Evolutionary conservation across 345 rosid species (phyloP).

Genomic region (Melaleuca alternifolia): DNA sequence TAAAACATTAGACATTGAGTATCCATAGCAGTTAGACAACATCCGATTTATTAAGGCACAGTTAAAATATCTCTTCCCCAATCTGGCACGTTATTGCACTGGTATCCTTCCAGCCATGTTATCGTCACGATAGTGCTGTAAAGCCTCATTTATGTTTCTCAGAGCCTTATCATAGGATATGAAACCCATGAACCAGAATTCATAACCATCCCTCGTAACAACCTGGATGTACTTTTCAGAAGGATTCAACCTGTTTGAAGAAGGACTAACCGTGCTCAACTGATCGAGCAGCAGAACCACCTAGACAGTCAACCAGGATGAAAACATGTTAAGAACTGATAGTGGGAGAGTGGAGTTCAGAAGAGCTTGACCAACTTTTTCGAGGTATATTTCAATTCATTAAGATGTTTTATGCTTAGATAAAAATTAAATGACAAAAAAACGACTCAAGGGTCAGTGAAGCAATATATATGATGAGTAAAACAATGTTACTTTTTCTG

Average conservation of each 20-base stretch:
- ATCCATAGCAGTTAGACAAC: not conserved
- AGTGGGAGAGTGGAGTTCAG: not conserved
- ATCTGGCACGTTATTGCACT: not conserved
- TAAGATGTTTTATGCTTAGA: not conserved
- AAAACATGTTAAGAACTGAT: not conserved
- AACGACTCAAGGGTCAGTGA: not conserved
- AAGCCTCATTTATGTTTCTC: conserved; percentile 36
- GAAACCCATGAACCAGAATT: conserved; percentile 85
- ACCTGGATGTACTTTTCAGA: conserved; percentile 52
- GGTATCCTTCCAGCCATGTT: not conserved
- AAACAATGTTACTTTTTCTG: not conserved
- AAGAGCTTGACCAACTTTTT: not conserved
- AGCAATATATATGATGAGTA: not conserved
- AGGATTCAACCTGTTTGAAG: conserved; percentile 45
- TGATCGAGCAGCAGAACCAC: conserved; percentile 54
- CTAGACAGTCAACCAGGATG: conserved; percentile 11
- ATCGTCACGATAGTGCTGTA: conserved; percentile 7
- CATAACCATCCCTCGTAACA: conserved; percentile 51
- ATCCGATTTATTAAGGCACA: not conserved
- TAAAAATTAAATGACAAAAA: not conserved
- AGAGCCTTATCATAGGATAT: conserved; percentile 69
- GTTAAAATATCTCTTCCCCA: not conserved
- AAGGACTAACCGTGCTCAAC: conserved; percentile 40
- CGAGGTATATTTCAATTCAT: not conserved
- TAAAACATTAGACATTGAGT: not conserved